A percentile compares a stretch with the other conserved stretches of the same genome.
Evolutionary conservation across 257 asterid genomes (phyloP).

Genomic region (Parsonsia alboflavescens): DNA sequence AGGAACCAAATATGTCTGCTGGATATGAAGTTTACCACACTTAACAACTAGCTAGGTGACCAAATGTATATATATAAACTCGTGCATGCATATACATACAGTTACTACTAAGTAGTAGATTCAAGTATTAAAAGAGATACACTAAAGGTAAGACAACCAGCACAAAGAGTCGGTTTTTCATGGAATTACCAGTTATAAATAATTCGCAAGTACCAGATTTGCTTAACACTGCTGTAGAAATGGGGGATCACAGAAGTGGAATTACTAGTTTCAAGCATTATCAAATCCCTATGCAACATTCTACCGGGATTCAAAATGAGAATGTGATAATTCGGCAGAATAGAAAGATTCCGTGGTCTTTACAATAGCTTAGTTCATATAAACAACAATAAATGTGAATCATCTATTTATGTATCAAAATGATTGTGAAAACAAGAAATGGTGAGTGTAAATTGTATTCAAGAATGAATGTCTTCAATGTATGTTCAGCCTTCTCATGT

Average conservation of each 20-base stretch:
- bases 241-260: not conserved
- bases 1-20: not conserved
- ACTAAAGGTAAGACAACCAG: not conserved
- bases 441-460: not conserved
- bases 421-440: not conserved
- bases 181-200: not conserved
- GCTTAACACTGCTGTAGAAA: not conserved
- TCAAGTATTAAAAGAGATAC: not conserved
- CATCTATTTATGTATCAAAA: not conserved
- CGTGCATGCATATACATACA: no score
- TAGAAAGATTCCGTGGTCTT: not conserved
- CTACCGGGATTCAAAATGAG: not conserved
- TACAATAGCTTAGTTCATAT: not conserved
- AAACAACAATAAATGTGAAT: not conserved
- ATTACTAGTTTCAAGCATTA: not conserved
- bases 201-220: not conserved
- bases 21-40: not conserved
- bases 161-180: not conserved
- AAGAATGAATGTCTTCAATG: not conserved
- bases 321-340: not conserved
- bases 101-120: not conserved
- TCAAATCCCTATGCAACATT: not conserved
- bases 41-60: not conserved
- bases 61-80: not conserved
- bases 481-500: conserved; percentile 17